Base-by-base conservation (phyloP, 495 filamentous ascomycete genomes). In the Staphylotrichum tortipilum region DNA sequence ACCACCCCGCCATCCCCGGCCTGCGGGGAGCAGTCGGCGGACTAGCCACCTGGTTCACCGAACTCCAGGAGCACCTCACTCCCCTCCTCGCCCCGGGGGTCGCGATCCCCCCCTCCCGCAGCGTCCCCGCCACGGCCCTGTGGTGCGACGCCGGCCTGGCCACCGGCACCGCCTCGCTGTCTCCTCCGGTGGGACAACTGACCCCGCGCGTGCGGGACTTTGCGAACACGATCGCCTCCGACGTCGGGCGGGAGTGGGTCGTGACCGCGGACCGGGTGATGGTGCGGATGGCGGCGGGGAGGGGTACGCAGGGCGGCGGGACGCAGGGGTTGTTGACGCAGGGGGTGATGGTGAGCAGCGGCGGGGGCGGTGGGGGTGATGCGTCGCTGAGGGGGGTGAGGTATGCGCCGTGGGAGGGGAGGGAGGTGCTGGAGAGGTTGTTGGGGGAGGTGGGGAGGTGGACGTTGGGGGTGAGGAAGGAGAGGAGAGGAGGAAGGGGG, bases 181-280 rank as follows among this genome's bases (percentile, higher is more conserved):
- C 3, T n/a, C 4, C 18, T 28, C 19, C 9, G 30, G 17, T 22
- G 18, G 18, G 7, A 26, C 7, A 5, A 10, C 26, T 5, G 10
- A 28, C 57, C 24, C 12, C 55, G 3, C 54, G 61, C 14, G 48
- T 68, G 14, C 52, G 59, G 15, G 56, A 55, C 7, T 69, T 71
- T 49, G 60, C 59, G 0, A 68, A 55, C 21, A 56, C 60, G 24
- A 65, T 74, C 31, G 26, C 57, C 19, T 48, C 50, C 36, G 69
- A 72, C 44, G 68, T 71, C n/a, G 36, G 52, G 6, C 60, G 60
- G 34, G 68, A 62, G 39, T 74, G 71, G 71, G 44, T 62, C 1
- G 57, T 63, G 12, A 50, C 60, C 3, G 56, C 53, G 4, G 57
- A 52, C 4, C 40, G 34, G 11, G 67, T 71, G 4, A 68, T 35